Evolutionary conservation across 1,284 basidiomycete species (phyloP), one percentile per base, ranked within the genome.

Genomic region (Rhizoctonia solani): DNA sequence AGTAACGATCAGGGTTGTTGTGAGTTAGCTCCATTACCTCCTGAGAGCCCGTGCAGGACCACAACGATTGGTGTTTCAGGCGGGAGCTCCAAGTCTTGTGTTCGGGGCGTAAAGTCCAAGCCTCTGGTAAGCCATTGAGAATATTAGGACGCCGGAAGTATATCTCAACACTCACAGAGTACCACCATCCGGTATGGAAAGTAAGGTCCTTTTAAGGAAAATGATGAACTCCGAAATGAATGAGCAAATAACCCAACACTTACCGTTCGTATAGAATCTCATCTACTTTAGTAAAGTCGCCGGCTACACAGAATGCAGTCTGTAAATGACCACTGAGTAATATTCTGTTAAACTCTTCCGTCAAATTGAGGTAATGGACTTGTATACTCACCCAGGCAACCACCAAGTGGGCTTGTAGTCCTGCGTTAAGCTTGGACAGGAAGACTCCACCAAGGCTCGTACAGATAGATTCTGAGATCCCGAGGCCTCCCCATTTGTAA

Each of bases 31-130:
- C 19, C 71, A 77, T 67, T 72, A 87, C 89, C 93, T 75, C 94
- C 94, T 5, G 92, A 93, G 52, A 96, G 79, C 19, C 93, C 94
- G 74, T 97, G 95, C 70, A 88, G 80, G 9, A 94, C 88, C 11
- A 95, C 85, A 55, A 98, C 80, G 46, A 95, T 87, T 2, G 95
- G 93, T 1, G 89, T 83, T 69, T 88, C 84, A 23, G 85, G 81
- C 29, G 79, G 76, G 9, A 90, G 74, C 13, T 79, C 75, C 25
- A 23, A 79, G 77, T 67, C 84, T 80, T 71, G 85, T 83, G 19
- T 83, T 46, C 79, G 87, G 66, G 76, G 91, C 76, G 81, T 79
- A 56, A 89, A 87, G 75, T 93, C 90, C 53, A 93, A 77, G 55
- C 87, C 89, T 68, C 88, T 90, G 66, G 29, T 56, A 41, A 59